Evolutionary conservation across 441 rosid genomes (phyloP), one percentile per base, ranked within the genome.

Genomic region (Adansonia rubrostipa): DNA sequence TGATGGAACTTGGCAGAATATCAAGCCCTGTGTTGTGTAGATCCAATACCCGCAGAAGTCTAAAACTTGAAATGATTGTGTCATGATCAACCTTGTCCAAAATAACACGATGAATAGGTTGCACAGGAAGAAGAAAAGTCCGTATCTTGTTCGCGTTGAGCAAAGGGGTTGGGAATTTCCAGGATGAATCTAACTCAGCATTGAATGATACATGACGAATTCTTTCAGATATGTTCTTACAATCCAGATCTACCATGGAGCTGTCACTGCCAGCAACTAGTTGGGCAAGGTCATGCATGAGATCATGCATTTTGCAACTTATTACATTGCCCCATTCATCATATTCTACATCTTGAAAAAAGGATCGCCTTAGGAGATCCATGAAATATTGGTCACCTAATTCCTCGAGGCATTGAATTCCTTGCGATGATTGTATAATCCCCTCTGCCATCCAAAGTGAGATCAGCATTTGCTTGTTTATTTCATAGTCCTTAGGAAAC

Each of bases 361-460:
- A 83, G 0, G 81, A 83, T 62, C 81, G 72, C 60, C 74, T 14
- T 15, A 71, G 45, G 45, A 71, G 74, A 71, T 71, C 74, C 74
- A 51, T 51, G 61, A 71, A 71, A 71, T 51, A 71, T 33, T 51
- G 45, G 42, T 51, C 74, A 0, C 45, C 74, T 9, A 71, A 71
- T 51, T 71, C 74, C 74, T 71, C 74, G 1, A 61, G 74, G 75
- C 17, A 72, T 48, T 65, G 57, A 5, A 4, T 54, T 6, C 19
- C 73, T 51, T 44, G 47, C 3, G 67, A 44, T 6, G 80, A 6
- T 4, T 76, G 68, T 19, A 82, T 6, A 64, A 74, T 82, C 48
- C 86, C 86, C 73, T 77, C 83, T 47, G 87, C 83, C 45, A 79
- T 77, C 86, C 86, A 84, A 20, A 66, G 77, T 11, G 10, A 3